Conservation (phyloP, 2,329 filamentous ascomycete genomes). For the Xylariaceae sp. region DNA sequence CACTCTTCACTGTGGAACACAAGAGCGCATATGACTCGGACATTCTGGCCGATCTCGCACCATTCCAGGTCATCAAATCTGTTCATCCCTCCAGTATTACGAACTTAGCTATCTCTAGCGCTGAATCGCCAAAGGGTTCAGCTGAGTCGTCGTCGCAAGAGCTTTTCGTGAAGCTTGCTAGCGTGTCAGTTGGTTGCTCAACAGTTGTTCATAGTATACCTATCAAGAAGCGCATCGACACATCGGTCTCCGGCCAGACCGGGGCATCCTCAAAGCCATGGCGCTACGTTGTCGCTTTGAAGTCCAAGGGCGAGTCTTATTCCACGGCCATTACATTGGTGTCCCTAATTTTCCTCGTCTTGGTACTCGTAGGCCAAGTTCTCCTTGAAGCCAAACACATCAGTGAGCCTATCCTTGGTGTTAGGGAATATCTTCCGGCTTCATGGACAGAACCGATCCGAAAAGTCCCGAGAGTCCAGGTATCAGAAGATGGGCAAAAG, state of each 20-base stretch:
- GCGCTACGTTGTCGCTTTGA: constrained; percentile 65
- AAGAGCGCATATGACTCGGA: constrained; percentile 42
- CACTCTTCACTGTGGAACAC: constrained; percentile 72
- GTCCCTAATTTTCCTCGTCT: constrained; percentile 52
- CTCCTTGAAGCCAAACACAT: constrained; percentile 59
- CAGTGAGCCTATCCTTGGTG: constrained; percentile 51
- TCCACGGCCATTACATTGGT: constrained; percentile 48
- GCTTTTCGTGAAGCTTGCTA: constrained; percentile 70
- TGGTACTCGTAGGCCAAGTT: constrained; percentile 58
- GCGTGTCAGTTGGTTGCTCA: constrained; percentile 73
- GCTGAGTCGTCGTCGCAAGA: constrained; percentile 40
- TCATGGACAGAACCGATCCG: constrained; percentile 30
- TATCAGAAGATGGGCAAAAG: constrained; percentile 15
- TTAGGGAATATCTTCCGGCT: constrained; percentile 49
- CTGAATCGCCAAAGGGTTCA: constrained; percentile 48
- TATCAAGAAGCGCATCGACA: constrained; percentile 46
- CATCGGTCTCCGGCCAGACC: constrained; percentile 31
- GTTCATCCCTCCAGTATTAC: constrained; percentile 57
- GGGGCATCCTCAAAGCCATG: constrained; percentile 43
- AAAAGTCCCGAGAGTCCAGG: constrained; percentile 30
- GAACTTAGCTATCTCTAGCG: constrained; percentile 53
- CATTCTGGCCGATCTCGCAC: constrained; percentile 48
- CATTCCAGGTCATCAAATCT: constrained; percentile 48
- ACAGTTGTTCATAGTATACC: constrained; percentile 76
- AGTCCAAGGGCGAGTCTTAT: constrained; percentile 49